Evolutionary conservation across 345 rosid species (phyloP).

Genomic region (Atalantia buxifolia): DNA sequence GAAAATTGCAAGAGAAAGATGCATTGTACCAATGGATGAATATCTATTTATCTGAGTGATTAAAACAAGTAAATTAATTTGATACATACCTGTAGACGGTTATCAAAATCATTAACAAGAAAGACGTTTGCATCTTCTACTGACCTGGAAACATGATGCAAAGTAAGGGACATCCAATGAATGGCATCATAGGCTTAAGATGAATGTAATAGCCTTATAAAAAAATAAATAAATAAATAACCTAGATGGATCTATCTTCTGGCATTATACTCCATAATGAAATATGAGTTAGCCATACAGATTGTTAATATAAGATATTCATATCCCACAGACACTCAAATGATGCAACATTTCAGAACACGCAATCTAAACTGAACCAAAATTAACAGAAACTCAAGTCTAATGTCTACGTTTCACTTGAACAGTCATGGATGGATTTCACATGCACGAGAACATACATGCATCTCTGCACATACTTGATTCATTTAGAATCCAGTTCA

Average conservation of each 20-base stretch:
- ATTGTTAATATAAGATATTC: not conserved
- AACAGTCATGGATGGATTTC: not conserved
- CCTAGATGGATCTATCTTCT: not conserved
- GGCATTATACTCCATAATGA: not conserved
- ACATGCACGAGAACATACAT: not conserved
- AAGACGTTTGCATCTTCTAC: constrained; percentile 87
- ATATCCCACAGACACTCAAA: not conserved
- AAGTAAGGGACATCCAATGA: constrained; percentile 11
- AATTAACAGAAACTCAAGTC: not conserved
- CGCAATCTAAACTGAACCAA: not conserved
- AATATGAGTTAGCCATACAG: not conserved
- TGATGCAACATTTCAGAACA: not conserved
- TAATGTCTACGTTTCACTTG: not conserved
- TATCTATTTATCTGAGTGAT: not conserved
- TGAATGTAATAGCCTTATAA: not conserved
- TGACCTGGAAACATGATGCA: constrained; percentile 53
- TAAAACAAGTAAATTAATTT: constrained; percentile 4
- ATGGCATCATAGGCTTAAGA: not conserved
- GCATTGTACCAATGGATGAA: not conserved
- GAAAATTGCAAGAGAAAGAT: not conserved
- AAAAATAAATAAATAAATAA: not conserved
- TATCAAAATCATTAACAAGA: constrained; percentile 83
- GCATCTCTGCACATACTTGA: not conserved
- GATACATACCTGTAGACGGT: constrained; percentile 74
- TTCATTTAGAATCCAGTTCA: not conserved